Conservation (phyloP, 306 rosid species). For the Rosa chinensis region DNA sequence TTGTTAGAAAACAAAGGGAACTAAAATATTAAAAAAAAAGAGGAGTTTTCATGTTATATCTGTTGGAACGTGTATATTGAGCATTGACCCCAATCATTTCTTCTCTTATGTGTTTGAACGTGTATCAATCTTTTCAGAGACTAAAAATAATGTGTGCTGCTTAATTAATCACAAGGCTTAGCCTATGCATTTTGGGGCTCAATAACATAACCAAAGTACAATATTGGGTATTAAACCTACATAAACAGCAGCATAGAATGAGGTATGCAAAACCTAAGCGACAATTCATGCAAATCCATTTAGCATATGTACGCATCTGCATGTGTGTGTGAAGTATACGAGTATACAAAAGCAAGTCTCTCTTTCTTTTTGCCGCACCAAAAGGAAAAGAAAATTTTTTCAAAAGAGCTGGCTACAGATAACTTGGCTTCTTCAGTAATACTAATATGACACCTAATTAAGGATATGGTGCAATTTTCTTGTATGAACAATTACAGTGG, state of each 20-base stretch:
- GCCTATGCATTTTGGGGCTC: not conserved
- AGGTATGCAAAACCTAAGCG: not conserved
- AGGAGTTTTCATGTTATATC: not conserved
- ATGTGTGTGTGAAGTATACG: not conserved
- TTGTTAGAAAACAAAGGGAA: not conserved
- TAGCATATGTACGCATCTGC: not conserved
- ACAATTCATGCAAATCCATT: not conserved
- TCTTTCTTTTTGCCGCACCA: not conserved
- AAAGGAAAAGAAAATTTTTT: too few relatives aligned
- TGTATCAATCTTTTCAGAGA: too few relatives aligned
- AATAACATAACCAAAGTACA: too few relatives aligned
- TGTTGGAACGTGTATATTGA: too few relatives aligned
- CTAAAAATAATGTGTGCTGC: too few relatives aligned
- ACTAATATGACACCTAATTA: too few relatives aligned
- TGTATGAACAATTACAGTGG: not conserved
- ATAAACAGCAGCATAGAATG: not conserved
- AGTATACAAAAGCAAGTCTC: not conserved
- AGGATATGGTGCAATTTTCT: not conserved
- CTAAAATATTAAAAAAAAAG: too few relatives aligned
- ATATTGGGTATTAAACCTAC: too few relatives aligned
- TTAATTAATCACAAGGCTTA: too few relatives aligned
- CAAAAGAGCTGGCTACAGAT: too few relatives aligned
- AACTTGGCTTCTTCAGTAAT: too few relatives aligned
- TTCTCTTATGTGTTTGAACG: too few relatives aligned
- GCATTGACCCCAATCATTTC: not conserved